Evolutionary conservation across 164 flowering plant species (phyloP).

Genomic region (Akebia trifoliata): DNA sequence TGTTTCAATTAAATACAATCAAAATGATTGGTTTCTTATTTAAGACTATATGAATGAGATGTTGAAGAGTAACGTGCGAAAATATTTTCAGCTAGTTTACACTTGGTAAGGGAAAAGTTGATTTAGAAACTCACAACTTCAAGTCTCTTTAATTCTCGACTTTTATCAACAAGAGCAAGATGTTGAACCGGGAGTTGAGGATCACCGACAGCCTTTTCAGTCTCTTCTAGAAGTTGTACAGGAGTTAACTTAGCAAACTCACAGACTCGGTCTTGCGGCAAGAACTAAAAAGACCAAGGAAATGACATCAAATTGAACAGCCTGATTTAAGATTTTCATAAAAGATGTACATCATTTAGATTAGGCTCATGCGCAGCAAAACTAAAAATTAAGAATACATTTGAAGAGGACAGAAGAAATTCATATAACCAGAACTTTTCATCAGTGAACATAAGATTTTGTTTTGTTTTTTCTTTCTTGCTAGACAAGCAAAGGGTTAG

Average conservation of each 20-base stretch:
- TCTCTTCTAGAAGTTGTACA: conserved; percentile 85
- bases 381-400: neutral
- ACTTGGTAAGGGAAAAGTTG: neutral
- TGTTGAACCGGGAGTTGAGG: conserved; percentile 84
- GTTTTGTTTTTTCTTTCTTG: too few species aligned
- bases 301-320: neutral
- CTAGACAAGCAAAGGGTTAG: too few species aligned
- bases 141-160: conserved; percentile 56
- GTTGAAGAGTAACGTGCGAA: neutral
- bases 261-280: conserved; percentile 97
- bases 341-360: neutral
- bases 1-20: neutral
- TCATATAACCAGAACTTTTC: neutral
- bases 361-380: neutral
- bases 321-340: neutral
- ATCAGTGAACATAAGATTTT: too few species aligned
- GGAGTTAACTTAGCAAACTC: conserved; percentile 98
- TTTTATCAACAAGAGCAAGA: conserved; percentile 62
- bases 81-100: too few species aligned
- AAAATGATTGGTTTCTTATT: neutral
- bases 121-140: conserved; percentile 49
- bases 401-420: neutral
- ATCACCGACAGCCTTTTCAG: conserved; percentile 97
- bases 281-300: conserved; percentile 39
- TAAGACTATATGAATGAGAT: conserved; percentile 1